phyloP scores from a whole-genome alignment of 257 asterid genomes.

The Solanum chilense region DNA sequence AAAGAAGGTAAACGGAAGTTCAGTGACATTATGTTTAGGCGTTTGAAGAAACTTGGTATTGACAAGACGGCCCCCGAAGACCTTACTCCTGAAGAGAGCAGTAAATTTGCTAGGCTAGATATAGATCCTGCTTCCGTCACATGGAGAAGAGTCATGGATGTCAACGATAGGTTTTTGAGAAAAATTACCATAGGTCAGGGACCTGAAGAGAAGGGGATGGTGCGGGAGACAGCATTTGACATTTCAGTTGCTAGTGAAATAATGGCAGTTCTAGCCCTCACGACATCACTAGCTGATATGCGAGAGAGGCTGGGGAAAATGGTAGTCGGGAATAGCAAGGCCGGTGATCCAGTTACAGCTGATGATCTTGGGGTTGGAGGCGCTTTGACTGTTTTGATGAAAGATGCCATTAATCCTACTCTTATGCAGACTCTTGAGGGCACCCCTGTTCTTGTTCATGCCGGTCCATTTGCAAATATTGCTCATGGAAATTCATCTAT shows the following conservation, averaged over 20 bases:
- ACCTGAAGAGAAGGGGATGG: constrained; percentile 98
- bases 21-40: constrained; percentile 68
- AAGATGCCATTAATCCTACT: constrained; percentile 93
- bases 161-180: constrained; percentile 89
- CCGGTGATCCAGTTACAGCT: constrained; percentile 90
- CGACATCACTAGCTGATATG: constrained; percentile 86
- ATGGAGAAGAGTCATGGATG: constrained; percentile 98
- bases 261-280: constrained; percentile 96
- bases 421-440: constrained; percentile 98
- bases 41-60: constrained; percentile 75
- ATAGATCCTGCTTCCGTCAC: constrained; percentile 81
- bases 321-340: constrained; percentile 93
- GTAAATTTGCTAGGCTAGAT: constrained; percentile 84
- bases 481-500: constrained; percentile 96
- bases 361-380: constrained; percentile 98
- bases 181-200: constrained; percentile 87
- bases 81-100: constrained; percentile 75
- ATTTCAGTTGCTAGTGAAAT: constrained; percentile 95
- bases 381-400: constrained; percentile 88
- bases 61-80: constrained; percentile 75
- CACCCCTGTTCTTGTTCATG: constrained; percentile 90
- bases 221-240: constrained; percentile 91
- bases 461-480: constrained; percentile 94
- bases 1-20: constrained; percentile 75
- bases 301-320: constrained; percentile 94